These are phyloP conservation scores for Vitis hybrid DNA, from an alignment of 177 flowering plant genomes.

Conservation along the genomic window DNA sequence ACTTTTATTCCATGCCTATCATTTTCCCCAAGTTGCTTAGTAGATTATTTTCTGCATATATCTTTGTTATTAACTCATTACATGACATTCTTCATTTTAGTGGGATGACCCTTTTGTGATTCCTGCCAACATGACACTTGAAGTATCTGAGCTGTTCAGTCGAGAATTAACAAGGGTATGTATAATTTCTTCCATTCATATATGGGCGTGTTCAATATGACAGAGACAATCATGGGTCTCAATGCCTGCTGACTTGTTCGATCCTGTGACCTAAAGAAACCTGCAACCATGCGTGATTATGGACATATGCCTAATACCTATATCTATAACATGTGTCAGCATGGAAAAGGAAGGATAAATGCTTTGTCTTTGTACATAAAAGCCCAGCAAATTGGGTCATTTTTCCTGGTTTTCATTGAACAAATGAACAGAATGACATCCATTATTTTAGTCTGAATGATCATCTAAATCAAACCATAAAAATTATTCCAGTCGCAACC, in stretches of 20 bases:
- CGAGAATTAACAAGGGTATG: constrained; percentile 91
- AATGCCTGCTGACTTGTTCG: too few species aligned
- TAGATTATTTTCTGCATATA: background rate
- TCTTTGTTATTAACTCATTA: background rate
- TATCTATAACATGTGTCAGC: background rate
- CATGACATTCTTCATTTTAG: constrained; percentile 31
- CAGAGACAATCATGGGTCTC: too few species aligned
- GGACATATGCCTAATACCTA: background rate
- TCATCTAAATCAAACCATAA: background rate
- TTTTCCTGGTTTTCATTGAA: background rate
- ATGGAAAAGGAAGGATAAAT: background rate
- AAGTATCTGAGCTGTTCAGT: constrained; percentile 87
- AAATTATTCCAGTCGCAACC: background rate
- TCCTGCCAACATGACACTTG: constrained; percentile 81
- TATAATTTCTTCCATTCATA: constrained; percentile 16
- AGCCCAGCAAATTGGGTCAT: background rate
- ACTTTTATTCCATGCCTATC: background rate
- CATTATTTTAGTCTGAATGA: background rate
- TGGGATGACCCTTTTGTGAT: constrained; percentile 92
- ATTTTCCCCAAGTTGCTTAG: background rate
- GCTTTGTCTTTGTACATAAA: background rate
- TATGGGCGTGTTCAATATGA: background rate
- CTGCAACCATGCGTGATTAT: too few species aligned
- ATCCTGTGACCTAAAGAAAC: too few species aligned
- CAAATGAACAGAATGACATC: background rate